Conservation (phyloP, 495 filamentous ascomycete species). For the Aspergillus avenaceus region DNA sequence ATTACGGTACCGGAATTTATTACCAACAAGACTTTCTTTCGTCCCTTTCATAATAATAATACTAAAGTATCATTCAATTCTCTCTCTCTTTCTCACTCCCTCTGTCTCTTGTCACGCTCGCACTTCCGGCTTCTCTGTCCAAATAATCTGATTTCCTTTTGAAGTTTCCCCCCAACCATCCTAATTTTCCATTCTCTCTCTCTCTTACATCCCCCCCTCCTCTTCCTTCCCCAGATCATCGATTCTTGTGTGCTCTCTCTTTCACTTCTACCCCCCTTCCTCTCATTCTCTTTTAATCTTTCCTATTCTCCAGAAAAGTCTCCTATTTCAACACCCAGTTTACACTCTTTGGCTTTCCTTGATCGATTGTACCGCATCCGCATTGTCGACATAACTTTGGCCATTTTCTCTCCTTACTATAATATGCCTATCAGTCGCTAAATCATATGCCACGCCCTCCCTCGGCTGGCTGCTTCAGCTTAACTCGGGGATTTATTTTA, state of each 20-base stretch:
- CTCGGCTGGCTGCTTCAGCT: conserved; percentile 20
- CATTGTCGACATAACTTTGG: conserved; percentile 4
- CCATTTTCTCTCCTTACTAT: conserved; percentile 4
- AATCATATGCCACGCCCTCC: conserved; percentile 20
- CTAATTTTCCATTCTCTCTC: conserved; percentile 2
- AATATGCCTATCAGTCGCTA: conserved; percentile 25
- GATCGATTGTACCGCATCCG: not conserved
- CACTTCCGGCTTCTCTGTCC: not conserved
- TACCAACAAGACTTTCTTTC: not conserved
- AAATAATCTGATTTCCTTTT: not conserved
- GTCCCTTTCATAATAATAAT: too few relatives aligned
- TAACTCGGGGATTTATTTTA: conserved; percentile 9
- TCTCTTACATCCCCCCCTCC: not conserved
- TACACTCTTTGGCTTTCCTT: too few relatives aligned
- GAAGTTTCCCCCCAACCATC: conserved; percentile 14
- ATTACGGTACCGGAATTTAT: not conserved
- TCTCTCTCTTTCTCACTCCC: not conserved
- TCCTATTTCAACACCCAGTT: conserved; percentile 4
- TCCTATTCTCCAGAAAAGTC: not conserved
- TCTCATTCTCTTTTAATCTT: not conserved
- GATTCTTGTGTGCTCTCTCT: conserved; percentile 3
- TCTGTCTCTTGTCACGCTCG: not conserved
- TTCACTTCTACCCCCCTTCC: conserved; percentile 1
- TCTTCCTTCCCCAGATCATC: conserved; percentile 3
- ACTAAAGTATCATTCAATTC: too few relatives aligned